Percentiles rank a stretch among this genome's conserved stretches.
phyloP scores from a whole-genome alignment of 75 land plant species.

The Picea sitchensis region DNA sequence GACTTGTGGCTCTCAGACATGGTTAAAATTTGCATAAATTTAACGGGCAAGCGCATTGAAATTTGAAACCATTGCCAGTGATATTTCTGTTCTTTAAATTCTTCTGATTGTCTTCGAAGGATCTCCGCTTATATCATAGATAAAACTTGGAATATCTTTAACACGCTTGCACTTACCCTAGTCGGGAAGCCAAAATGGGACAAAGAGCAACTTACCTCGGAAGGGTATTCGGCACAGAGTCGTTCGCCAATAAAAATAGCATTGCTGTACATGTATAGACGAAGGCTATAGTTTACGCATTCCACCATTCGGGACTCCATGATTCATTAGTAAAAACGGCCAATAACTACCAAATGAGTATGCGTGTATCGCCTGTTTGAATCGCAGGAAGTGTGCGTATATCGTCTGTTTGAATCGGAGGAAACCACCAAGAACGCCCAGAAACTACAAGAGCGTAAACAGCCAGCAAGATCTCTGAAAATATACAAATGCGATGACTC shows the following conservation, averaged over 20 bases:
- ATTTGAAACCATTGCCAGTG: too few species aligned
- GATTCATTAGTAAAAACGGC: conserved; percentile 9
- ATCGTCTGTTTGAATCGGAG: not conserved
- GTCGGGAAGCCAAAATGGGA: not conserved
- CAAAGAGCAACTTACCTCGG: conserved; percentile 51
- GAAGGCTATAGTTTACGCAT: conserved; percentile 69
- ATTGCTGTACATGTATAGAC: conserved; percentile 73
- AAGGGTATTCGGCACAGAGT: conserved; percentile 87
- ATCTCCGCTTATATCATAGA: too few species aligned
- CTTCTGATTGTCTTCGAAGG: too few species aligned
- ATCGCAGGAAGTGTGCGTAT: not conserved
- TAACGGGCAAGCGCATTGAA: too few species aligned
- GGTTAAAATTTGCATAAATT: too few species aligned
- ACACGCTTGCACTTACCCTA: not conserved
- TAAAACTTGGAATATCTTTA: too few species aligned
- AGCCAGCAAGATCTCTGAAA: too few species aligned
- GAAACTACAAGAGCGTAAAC: too few species aligned
- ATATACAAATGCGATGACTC: too few species aligned
- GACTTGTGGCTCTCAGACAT: too few species aligned
- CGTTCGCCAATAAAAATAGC: conserved; percentile 96
- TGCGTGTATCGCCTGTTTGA: not conserved
- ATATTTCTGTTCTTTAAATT: too few species aligned
- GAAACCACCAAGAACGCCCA: not conserved
- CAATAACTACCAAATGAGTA: not conserved
- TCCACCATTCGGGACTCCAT: conserved; percentile 85